Evolutionary conservation across 192 early-diverging fungal species (phyloP).

Genomic region (Backusella morwellensis): DNA sequence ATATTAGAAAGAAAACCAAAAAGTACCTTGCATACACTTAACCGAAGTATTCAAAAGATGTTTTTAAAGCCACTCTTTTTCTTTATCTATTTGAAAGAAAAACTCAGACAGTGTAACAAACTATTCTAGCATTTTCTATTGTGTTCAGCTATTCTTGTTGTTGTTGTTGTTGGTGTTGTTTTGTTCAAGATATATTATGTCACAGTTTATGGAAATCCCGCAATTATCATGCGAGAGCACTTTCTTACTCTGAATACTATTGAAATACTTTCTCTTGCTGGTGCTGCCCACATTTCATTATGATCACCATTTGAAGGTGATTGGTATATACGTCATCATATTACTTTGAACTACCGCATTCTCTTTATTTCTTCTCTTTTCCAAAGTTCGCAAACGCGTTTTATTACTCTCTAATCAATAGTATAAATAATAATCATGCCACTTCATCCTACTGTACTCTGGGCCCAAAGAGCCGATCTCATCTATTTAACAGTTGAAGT

Average conservation of each 20-base stretch:
- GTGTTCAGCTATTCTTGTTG: too few species aligned
- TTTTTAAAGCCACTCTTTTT: not conserved
- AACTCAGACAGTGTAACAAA: too few species aligned
- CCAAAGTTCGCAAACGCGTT: slow-evolving; percentile 10
- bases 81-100: too few species aligned
- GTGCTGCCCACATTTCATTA: not conserved
- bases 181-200: too few species aligned
- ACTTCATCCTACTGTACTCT: slow-evolving; percentile 72
- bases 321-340: not conserved
- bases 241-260: too few species aligned
- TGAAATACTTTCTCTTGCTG: not conserved
- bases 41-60: not conserved
- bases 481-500: slow-evolving; percentile 85
- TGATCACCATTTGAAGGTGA: too few species aligned
- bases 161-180: too few species aligned
- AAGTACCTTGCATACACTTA: not conserved
- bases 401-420: not conserved
- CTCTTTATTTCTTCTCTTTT: not conserved
- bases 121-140: too few species aligned
- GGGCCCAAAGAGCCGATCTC: slow-evolving; percentile 86
- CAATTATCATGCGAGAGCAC: too few species aligned
- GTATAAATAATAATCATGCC: slow-evolving; percentile 22
- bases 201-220: too few species aligned
- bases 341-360: not conserved
- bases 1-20: too few species aligned